phyloP scores from a whole-genome alignment of 2,329 filamentous ascomycete genomes.

The Trichoderma guizhouense region DNA sequence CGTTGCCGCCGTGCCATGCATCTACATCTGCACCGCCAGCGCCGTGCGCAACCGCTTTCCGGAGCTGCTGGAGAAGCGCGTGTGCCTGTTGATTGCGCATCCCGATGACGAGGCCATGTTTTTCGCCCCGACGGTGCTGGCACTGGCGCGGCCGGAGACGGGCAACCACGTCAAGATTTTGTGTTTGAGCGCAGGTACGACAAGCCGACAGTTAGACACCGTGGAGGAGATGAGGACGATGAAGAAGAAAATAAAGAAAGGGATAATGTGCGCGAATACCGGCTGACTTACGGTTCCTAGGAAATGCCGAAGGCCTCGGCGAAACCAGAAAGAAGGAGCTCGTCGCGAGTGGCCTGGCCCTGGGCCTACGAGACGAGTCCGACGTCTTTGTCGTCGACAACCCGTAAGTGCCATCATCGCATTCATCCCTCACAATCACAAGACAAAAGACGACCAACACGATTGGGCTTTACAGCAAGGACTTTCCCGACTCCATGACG shows the following conservation, averaged over 20 bases:
- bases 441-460: neutral
- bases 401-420: slow-evolving; percentile 46
- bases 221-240: no score
- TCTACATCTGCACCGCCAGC: slow-evolving; percentile 52
- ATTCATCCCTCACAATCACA: neutral
- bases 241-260: neutral
- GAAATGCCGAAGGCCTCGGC: slow-evolving; percentile 83
- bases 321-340: slow-evolving; percentile 80
- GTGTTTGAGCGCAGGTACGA: slow-evolving; percentile 77
- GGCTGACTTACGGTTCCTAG: slow-evolving; percentile 32
- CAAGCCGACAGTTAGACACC: neutral
- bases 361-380: slow-evolving; percentile 71
- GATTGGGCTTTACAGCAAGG: slow-evolving; percentile 32
- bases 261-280: neutral
- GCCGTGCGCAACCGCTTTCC: slow-evolving; percentile 56
- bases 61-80: slow-evolving; percentile 73
- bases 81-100: slow-evolving; percentile 91
- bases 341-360: slow-evolving; percentile 69
- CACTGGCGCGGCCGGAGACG: slow-evolving; percentile 73
- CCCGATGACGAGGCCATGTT: slow-evolving; percentile 99
- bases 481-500: slow-evolving; percentile 90
- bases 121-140: slow-evolving; percentile 83
- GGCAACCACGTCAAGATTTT: slow-evolving; percentile 93
- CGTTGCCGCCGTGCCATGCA: slow-evolving; percentile 43
- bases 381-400: slow-evolving; percentile 86